Base-by-base conservation (phyloP, 371 early-diverging fungal species). In the Rhizopus delemar region DNA sequence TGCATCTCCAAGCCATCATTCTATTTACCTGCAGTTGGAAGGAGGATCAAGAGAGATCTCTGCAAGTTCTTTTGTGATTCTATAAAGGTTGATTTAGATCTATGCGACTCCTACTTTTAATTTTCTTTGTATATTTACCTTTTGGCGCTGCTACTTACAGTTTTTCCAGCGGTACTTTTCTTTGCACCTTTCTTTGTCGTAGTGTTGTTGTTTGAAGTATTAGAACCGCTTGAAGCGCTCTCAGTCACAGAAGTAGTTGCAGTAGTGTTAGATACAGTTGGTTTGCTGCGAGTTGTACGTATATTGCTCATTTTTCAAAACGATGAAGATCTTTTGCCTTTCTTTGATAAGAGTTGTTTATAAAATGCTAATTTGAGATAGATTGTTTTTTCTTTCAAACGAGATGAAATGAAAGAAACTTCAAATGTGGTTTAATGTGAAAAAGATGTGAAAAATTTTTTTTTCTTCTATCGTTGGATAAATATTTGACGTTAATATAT, bases 21-120 rank as follows among this genome's bases (percentile, higher is more conserved):
- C 11, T 36, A 16, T 4, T 32, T 82, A 87, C 87, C 88, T 93
- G 91, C 94, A 93, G 72, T 93, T 93, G 65, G 87, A 88, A 33
- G 98, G 98, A 13, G 98, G 98, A 70, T 96, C 95, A 48, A 95
- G 81, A 58, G 87, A 89, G 62, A 97, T 96, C 67, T 97, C 97
- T 22, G 94, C 94, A 54, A 96, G 83, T 74, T 97, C 97, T 71
- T 94, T 95, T 60, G 93, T 92, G 58, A 97, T 93, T 66, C 93
- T 93, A 73, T 32, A 45, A 15, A 61, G 11, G 11, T 1, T n/a
- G 15, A n/a, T n/a, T 43, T 29, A 32, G 36, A 46, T 16, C 13
- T 16, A 22, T 52, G 15, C n/a, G 22, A 31, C 45, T 16, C 7
- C 5, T 3, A 43, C 43, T 33, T 16, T 7, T 11, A 50, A 41